Evolutionary conservation across 306 rosid species (phyloP).

Genomic region (Quercus bicolor): DNA sequence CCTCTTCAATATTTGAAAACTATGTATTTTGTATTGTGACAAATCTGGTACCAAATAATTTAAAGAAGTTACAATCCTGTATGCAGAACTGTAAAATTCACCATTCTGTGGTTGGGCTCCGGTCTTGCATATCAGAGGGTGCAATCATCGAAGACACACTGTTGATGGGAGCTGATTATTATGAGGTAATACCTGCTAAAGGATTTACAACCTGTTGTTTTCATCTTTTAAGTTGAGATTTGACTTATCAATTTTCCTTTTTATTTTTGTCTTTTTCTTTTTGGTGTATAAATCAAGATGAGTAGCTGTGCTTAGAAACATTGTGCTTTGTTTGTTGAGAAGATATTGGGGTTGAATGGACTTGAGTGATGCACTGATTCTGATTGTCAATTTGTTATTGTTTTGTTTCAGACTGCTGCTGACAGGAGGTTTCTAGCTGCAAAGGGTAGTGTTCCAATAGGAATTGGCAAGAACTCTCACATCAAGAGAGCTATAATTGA

Average conservation of each 20-base stretch:
- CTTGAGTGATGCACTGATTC: conserved; percentile 6
- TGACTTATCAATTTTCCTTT: neutral
- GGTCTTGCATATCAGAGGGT: conserved; percentile 96
- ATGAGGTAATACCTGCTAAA: conserved; percentile 58
- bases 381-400: conserved; percentile 20
- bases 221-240: neutral
- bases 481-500: conserved; percentile 95
- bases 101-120: conserved; percentile 90
- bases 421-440: conserved; percentile 83
- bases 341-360: neutral
- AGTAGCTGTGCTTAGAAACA: neutral
- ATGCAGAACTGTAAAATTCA: conserved; percentile 91
- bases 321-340: neutral
- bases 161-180: conserved; percentile 98
- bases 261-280: neutral
- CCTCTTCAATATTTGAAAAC: neutral
- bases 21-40: neutral
- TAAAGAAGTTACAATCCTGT: conserved; percentile 18
- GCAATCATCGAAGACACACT: conserved; percentile 90
- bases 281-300: neutral
- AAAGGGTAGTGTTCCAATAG: conserved; percentile 87
- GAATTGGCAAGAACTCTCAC: conserved; percentile 87
- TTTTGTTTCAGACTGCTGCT: conserved; percentile 63
- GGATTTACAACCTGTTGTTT: neutral
- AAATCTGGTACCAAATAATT: neutral